phyloP scores from a whole-genome alignment of 768 basidiomycete genomes.

The Mycena capillaripes region DNA sequence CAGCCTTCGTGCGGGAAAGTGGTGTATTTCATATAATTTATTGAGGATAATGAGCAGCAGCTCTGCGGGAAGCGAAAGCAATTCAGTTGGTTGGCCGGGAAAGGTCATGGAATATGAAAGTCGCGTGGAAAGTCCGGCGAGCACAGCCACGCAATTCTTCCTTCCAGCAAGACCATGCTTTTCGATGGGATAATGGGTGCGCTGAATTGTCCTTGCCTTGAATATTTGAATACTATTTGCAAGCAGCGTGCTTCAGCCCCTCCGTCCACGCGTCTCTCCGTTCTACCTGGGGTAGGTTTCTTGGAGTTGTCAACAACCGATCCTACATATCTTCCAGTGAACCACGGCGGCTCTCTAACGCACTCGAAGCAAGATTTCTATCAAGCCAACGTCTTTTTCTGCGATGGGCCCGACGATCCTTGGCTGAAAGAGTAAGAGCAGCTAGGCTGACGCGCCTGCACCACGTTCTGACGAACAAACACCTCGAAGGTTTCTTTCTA shows the following conservation, averaged over 20 bases:
- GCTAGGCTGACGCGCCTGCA: neutral
- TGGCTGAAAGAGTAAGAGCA: slow-evolving; percentile 23
- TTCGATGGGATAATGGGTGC: slow-evolving; percentile 6
- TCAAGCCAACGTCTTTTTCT: slow-evolving; percentile 22
- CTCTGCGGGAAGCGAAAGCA: neutral
- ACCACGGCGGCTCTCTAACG: slow-evolving; percentile 22
- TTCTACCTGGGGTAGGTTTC: slow-evolving; percentile 16
- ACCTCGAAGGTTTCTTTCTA: slow-evolving; percentile 25
- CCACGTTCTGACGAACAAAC: neutral
- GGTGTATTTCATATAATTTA: neutral
- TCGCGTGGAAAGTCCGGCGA: neutral
- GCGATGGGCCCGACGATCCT: slow-evolving; percentile 26
- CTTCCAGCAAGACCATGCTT: slow-evolving; percentile 3
- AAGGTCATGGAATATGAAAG: neutral
- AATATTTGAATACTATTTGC: neutral
- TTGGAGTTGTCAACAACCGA: neutral
- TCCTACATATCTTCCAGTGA: slow-evolving; percentile 14
- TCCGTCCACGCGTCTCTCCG: slow-evolving; percentile 22
- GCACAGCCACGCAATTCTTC: too few relatives aligned
- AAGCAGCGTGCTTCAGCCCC: slow-evolving; percentile 29
- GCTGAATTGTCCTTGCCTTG: neutral
- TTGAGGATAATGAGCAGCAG: neutral
- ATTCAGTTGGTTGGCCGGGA: neutral
- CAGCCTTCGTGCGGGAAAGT: neutral
- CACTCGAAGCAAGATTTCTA: slow-evolving; percentile 18